Evolutionary conservation across 116 monocot genomes (phyloP), one percentile per base, ranked within the genome.

Genomic region (Dioscorea cayenensis): DNA sequence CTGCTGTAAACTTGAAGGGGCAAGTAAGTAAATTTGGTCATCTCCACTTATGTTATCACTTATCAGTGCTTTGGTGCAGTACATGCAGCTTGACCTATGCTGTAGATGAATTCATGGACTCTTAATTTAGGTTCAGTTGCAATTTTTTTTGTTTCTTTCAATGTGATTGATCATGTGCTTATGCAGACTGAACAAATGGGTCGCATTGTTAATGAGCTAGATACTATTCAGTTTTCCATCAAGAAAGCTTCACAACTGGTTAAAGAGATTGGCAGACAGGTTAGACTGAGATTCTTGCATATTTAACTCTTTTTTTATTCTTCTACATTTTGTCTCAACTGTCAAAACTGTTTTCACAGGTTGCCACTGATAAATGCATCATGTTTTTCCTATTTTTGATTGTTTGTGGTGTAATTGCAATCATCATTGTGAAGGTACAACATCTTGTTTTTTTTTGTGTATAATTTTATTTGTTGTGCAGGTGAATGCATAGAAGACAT

Each of bases 331-430:
- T 1, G 36, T 22, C 20, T n/a, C 19, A 36, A 14, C 28, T n/a
- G 36, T 20, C 28, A 20, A 2, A 17, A 28, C 17, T 2, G 8
- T 38, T 25, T 43, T 59, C 50, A 73, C 85, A 96, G 96, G 88
- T 97, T 32, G 93, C 97, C n/a, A 93, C 93, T 19, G 97, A 97
- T 67, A 97, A 86, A 83, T 88, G 90, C 86, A 93, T 97, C 79
- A 97, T 97, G 97, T 32, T 74, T 21, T 80, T 97, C 51, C 65
- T 97, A 60, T 75, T 93, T 73, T 71, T 97, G 11, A 90, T 93
- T 74, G 93, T 97, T 18, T 86, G 83, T 72, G 97, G 93, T 66
- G 93, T 92, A 23, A 88, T 97, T 73, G 93, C 93, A 38, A 93
- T 93, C 66, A 85, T 97, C 63, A 20, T 97, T 64, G 93, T 97